Base-by-base conservation (phyloP, 345 rosid genomes). In the Lepidium africanum region DNA sequence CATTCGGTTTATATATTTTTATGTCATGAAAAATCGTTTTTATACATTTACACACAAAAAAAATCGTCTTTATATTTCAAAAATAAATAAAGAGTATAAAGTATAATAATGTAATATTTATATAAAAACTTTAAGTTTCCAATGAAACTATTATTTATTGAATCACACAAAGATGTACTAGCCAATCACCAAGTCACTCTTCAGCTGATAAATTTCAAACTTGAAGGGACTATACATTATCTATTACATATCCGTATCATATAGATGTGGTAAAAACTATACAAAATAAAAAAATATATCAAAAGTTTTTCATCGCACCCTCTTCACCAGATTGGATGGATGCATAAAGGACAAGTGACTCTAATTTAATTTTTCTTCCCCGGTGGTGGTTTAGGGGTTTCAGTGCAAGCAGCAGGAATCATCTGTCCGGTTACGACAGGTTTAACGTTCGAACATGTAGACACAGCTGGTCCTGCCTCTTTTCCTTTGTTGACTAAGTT, bases 361-460 rank as follows among this genome's bases (percentile, higher is more conserved):
- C 3, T 15, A 10, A 3, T 39, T 50, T 7, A 67, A 43, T 35
- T 25, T 40, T 41, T 27, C 1, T 25, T 25, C 4, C 0, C 0
- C 0, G 32, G 6, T 5, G 32, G 32, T 27, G 5, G 5, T 5
- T 10, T 33, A 60, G 67, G 67, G 7, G 52, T 30, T 62, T 70
- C 74, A 41, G 74, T 51, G 51, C 74, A 70, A 70, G 53, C 68
- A 5, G 61, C 30, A 13, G 74, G 74, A 41, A 60, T 3, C 46
- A 70, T 40, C 30, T 51, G 36, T 33, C 74, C 67, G 10, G 17
- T 17, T 21, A 53, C 2, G 14, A n/a, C 42, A 15, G 86, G 87
- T 70, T 77, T 65, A 12, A 84, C 74, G 53, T 84, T 82, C 6
- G 61, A 30, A 39, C 88, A 86, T 16, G 58, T 60, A 5, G 80